A percentile compares a stretch with the other conserved stretches of the same genome.
Evolutionary conservation across 768 basidiomycete genomes (phyloP).

Genomic region (Nevesoporus exiguus): DNA sequence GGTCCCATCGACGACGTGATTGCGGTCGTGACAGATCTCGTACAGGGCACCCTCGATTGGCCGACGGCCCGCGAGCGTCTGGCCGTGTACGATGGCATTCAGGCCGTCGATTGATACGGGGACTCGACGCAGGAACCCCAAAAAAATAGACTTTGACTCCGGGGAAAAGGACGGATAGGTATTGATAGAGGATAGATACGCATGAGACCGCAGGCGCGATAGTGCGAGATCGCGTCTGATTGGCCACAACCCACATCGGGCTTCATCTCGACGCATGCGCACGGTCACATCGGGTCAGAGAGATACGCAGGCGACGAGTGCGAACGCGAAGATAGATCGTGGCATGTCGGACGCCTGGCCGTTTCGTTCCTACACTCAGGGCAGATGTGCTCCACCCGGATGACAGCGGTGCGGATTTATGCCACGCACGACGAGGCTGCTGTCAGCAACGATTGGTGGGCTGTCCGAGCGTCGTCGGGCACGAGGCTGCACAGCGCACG

Average conservation of each 20-base stretch:
- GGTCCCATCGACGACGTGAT: conserved; percentile 89
- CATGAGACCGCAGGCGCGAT: background rate
- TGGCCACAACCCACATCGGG: background rate
- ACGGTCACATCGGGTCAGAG: too few species aligned
- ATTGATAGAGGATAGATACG: background rate
- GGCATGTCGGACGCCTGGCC: too few species aligned
- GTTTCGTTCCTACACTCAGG: too few species aligned
- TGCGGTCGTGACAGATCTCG: conserved; percentile 71
- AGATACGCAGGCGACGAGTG: too few species aligned
- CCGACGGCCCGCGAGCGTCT: conserved; percentile 64
- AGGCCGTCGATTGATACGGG: conserved; percentile 58
- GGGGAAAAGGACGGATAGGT: conserved; percentile 8
- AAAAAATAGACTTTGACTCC: conserved; percentile 9
- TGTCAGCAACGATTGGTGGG: too few species aligned
- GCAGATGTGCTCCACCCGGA: too few species aligned
- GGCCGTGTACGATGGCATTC: conserved; percentile 83
- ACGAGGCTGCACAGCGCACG: too few species aligned
- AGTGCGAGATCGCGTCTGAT: background rate
- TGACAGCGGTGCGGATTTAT: too few species aligned
- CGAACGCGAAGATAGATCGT: too few species aligned
- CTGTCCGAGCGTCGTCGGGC: too few species aligned
- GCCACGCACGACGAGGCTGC: too few species aligned
- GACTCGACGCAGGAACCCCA: background rate
- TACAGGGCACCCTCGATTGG: conserved; percentile 77
- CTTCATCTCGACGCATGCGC: background rate